A percentile compares a stretch with the other conserved stretches of the same genome.
Evolutionary conservation across 1,284 basidiomycete genomes (phyloP).

Genomic region (Sanghuangporus weigelae): DNA sequence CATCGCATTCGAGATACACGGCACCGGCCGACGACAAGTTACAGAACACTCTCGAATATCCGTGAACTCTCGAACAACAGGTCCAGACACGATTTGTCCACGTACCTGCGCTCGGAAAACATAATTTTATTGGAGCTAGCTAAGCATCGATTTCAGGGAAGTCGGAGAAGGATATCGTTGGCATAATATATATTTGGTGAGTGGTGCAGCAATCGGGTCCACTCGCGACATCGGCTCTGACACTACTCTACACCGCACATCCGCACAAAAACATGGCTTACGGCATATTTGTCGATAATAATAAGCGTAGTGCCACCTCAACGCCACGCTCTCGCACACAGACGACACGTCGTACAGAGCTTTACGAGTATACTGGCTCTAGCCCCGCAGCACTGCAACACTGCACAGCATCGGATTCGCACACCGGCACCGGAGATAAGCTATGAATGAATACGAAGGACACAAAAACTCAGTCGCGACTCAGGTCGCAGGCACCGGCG

Average conservation of each 20-base stretch:
- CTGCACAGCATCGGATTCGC: conserved; percentile 1
- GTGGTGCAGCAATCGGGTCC: not conserved
- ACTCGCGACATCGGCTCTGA: not conserved
- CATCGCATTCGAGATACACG: not conserved
- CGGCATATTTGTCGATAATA: not conserved
- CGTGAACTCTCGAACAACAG: not conserved
- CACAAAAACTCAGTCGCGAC: not conserved
- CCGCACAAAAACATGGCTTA: not conserved
- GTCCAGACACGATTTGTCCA: not conserved
- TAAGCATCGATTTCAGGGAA: not conserved
- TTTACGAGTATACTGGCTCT: not conserved
- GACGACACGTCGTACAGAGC: not conserved
- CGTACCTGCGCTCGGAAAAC: not conserved
- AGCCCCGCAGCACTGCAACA: not conserved
- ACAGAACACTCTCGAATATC: not conserved
- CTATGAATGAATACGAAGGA: conserved; percentile 2
- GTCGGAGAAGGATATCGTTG: not conserved
- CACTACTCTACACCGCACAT: not conserved
- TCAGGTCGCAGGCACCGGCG: not conserved
- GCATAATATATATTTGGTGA: not conserved
- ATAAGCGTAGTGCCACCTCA: not conserved
- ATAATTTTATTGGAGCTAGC: not conserved
- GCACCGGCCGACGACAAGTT: not conserved
- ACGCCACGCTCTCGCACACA: not conserved
- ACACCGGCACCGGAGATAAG: conserved; percentile 3